These are phyloP conservation scores for Pulchroboletus neoregius DNA, from an alignment of 1,284 basidiomycete genomes.

Conservation along the genomic window DNA sequence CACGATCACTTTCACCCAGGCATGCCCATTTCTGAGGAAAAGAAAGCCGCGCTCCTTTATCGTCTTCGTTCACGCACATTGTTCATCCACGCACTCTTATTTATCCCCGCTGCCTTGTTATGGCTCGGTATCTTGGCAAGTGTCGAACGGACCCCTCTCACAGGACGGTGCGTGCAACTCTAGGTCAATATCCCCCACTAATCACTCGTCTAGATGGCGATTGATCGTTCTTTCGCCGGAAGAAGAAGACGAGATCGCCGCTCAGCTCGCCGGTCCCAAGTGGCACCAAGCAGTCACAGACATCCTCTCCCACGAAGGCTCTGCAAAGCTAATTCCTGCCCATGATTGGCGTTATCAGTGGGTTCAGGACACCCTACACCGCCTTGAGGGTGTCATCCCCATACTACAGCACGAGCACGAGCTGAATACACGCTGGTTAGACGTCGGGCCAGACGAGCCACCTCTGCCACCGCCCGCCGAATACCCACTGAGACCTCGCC, in stretches of 20 bases:
- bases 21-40: slow-evolving; percentile 48
- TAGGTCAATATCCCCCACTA: background rate
- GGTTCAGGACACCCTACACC: slow-evolving; percentile 73
- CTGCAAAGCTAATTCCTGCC: slow-evolving; percentile 57
- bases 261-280: slow-evolving; percentile 71
- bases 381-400: slow-evolving; percentile 67
- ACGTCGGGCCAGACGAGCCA: slow-evolving; percentile 48
- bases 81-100: slow-evolving; percentile 56
- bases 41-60: slow-evolving; percentile 44
- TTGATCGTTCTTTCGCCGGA: slow-evolving; percentile 85
- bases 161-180: slow-evolving; percentile 60
- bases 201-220: slow-evolving; percentile 56
- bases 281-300: slow-evolving; percentile 83
- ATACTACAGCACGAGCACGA: slow-evolving; percentile 56
- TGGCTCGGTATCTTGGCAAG: slow-evolving; percentile 73
- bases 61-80: slow-evolving; percentile 46
- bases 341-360: slow-evolving; percentile 83
- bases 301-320: slow-evolving; percentile 68
- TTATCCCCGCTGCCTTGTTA: slow-evolving; percentile 68
- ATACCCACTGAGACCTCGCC: slow-evolving; percentile 64
- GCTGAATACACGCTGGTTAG: slow-evolving; percentile 53
- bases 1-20: slow-evolving; percentile 48
- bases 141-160: slow-evolving; percentile 78
- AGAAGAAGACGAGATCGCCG: slow-evolving; percentile 82
- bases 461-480: slow-evolving; percentile 68